Evolutionary conservation across 2,329 filamentous ascomycete genomes (phyloP).

Genomic region (Elsinoe fawcettii): DNA sequence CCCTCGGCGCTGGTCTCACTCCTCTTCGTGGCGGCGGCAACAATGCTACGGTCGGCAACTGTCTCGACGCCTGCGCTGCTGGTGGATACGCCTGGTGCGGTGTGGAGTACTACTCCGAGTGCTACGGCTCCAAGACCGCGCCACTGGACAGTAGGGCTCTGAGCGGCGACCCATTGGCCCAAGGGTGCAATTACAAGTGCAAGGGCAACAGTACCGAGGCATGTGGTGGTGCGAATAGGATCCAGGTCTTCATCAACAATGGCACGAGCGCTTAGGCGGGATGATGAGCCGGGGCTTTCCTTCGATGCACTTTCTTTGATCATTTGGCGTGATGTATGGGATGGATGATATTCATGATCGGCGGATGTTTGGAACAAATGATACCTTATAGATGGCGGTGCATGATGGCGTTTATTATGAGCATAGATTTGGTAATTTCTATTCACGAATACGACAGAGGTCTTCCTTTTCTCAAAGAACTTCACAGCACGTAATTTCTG

Average conservation of each 20-base stretch:
- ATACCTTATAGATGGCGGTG: neutral
- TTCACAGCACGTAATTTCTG: too few relatives aligned
- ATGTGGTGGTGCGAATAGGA: constrained; percentile 24
- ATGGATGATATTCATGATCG: neutral
- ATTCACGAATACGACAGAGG: neutral
- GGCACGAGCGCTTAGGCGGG: constrained; percentile 16
- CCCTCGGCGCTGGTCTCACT: constrained; percentile 19
- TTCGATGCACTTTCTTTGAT: neutral
- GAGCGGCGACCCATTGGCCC: constrained; percentile 20
- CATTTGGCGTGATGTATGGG: neutral
- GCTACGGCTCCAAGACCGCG: constrained; percentile 20
- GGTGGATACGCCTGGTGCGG: constrained; percentile 24
- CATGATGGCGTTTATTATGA: neutral
- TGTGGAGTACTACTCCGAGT: constrained; percentile 25
- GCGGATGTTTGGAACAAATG: neutral
- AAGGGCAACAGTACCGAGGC: constrained; percentile 27
- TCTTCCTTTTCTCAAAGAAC: too few relatives aligned
- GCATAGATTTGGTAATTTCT: neutral
- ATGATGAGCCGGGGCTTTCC: neutral
- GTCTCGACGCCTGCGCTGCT: constrained; percentile 23
- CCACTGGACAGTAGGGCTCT: constrained; percentile 18
- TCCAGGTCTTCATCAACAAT: constrained; percentile 25
- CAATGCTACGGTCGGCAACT: constrained; percentile 25
- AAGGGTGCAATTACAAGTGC: constrained; percentile 26
- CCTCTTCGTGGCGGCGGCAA: constrained; percentile 20